Conservation (phyloP, 2,329 filamentous ascomycete genomes). For the Verticillium albo-atrum region DNA sequence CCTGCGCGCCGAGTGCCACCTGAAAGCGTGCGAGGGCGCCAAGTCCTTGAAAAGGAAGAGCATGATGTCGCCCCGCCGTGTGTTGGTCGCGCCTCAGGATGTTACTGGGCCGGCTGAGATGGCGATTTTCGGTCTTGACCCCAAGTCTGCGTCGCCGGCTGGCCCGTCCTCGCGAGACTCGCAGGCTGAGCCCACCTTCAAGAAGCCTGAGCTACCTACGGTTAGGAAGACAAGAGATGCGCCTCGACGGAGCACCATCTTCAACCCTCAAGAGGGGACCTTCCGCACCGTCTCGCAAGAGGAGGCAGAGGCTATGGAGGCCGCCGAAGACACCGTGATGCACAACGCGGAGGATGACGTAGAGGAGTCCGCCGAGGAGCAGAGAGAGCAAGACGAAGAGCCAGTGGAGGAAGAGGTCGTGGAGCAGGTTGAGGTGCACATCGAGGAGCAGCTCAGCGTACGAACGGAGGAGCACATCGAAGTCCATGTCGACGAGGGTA, state of each 20-base stretch:
- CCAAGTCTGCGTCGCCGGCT: background rate
- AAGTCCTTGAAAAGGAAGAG: slow-evolving; percentile 29
- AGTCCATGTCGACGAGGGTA: slow-evolving; percentile 6
- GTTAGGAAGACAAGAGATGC: slow-evolving; percentile 24
- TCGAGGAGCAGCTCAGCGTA: slow-evolving; percentile 4
- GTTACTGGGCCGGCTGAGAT: slow-evolving; percentile 37
- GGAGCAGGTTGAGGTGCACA: background rate
- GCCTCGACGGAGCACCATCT: slow-evolving; percentile 47
- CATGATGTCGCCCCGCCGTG: slow-evolving; percentile 27
- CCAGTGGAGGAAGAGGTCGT: background rate
- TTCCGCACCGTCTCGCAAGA: slow-evolving; percentile 57
- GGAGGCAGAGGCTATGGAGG: slow-evolving; percentile 41
- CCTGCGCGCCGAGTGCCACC: slow-evolving; percentile 68
- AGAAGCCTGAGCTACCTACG: slow-evolving; percentile 12
- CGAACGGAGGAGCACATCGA: slow-evolving; percentile 1
- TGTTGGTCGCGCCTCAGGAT: slow-evolving; percentile 25
- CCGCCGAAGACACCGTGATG: slow-evolving; percentile 19
- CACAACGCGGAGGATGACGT: background rate
- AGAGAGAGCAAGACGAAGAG: slow-evolving; percentile 2
- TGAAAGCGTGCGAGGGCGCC: slow-evolving; percentile 61
- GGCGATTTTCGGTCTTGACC: slow-evolving; percentile 30
- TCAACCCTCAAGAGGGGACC: slow-evolving; percentile 59
- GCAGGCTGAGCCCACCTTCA: slow-evolving; percentile 6
- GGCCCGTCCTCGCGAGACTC: background rate
- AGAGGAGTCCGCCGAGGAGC: slow-evolving; percentile 3